These are phyloP conservation scores for Eucalyptus marginata DNA, from an alignment of 345 rosid species.

Conservation along the genomic window DNA sequence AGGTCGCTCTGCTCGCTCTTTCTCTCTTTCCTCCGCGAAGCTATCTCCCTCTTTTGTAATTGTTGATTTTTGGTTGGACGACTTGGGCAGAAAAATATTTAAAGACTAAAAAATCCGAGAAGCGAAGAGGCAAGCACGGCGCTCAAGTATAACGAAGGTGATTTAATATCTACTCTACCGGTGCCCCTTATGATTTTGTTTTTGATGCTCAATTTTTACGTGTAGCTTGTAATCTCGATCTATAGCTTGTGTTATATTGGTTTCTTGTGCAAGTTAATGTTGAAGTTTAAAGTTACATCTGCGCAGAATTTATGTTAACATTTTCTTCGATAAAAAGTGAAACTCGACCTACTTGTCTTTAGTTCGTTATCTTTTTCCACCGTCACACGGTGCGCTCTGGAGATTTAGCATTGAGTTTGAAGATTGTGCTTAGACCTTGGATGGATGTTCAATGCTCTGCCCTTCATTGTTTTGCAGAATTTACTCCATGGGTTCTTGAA, in stretches of 20 bases:
- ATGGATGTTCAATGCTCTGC: background rate
- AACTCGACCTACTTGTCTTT: background rate
- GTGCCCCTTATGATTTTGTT: background rate
- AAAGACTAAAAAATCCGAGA: constrained; percentile 73
- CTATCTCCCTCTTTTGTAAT: background rate
- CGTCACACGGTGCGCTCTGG: background rate
- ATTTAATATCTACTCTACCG: background rate
- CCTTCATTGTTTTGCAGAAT: background rate
- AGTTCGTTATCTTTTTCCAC: background rate
- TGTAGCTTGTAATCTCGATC: background rate
- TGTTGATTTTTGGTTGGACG: background rate
- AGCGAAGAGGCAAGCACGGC: constrained; percentile 82
- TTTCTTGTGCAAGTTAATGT: background rate
- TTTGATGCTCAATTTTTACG: background rate
- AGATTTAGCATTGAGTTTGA: background rate
- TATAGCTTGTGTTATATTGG: background rate
- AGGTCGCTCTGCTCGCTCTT: too few species aligned
- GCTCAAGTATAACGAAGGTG: constrained; percentile 69
- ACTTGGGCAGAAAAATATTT: constrained; percentile 45
- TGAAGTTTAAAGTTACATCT: too few species aligned
- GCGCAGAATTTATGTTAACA: background rate
- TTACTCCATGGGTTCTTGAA: background rate
- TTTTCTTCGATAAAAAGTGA: background rate
- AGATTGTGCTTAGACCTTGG: background rate
- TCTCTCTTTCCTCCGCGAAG: too few species aligned